Evolutionary conservation across 345 rosid species (phyloP).

Genomic region (Litchi chinensis): DNA sequence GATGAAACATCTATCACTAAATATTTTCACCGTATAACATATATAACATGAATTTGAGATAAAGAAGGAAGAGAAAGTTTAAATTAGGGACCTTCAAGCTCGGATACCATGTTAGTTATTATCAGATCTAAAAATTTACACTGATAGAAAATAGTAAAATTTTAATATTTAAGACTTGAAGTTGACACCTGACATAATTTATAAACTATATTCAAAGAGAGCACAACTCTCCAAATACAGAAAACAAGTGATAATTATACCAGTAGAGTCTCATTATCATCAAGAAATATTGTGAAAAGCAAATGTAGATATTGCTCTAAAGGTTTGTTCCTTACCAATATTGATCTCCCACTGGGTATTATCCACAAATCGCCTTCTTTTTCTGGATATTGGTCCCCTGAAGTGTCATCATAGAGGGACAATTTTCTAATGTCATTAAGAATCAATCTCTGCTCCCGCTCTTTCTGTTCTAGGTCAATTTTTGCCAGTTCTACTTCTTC

Average conservation of each 20-base stretch:
- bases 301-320: slow-evolving; percentile 3
- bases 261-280: slow-evolving; percentile 3
- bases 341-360: slow-evolving; percentile 46
- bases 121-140: too few species aligned
- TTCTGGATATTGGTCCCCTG: slow-evolving; percentile 46
- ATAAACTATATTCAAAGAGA: slow-evolving; percentile 1
- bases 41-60: too few species aligned
- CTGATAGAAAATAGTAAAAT: too few species aligned
- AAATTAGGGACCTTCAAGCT: too few species aligned
- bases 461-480: slow-evolving; percentile 79
- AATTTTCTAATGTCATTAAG: slow-evolving; percentile 78
- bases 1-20: too few species aligned
- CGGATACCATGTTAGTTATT: too few species aligned
- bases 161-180: neutral
- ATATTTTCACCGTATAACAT: too few species aligned
- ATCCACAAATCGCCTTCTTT: slow-evolving; percentile 53
- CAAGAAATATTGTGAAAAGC: slow-evolving; percentile 4
- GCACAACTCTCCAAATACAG: neutral
- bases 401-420: slow-evolving; percentile 53
- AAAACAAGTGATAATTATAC: neutral
- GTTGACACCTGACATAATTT: neutral
- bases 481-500: slow-evolving; percentile 97
- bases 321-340: slow-evolving; percentile 44
- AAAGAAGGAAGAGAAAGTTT: too few species aligned
- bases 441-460: slow-evolving; percentile 70